A percentile compares a stretch with the other conserved stretches of the same genome.
Evolutionary conservation across 2,329 filamentous ascomycete genomes (phyloP).

Genomic region (Paecilomyces fulvus): DNA sequence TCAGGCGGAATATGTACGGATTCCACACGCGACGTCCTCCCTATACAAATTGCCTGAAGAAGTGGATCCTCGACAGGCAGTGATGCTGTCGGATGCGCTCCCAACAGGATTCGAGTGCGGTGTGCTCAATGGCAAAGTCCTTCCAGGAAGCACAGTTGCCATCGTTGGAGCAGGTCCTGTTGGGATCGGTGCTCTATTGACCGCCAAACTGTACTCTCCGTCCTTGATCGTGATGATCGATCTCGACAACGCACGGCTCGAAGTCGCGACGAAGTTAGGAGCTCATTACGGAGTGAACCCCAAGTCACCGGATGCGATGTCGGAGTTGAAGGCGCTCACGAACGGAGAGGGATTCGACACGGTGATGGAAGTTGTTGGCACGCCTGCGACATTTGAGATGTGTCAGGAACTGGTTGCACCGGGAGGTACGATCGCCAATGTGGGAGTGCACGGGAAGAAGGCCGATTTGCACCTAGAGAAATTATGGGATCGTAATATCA

Average conservation of each 20-base stretch:
- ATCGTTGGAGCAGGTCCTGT: constrained; percentile 51
- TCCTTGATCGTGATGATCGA: constrained; percentile 46
- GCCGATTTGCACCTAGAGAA: constrained; percentile 46
- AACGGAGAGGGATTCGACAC: constrained; percentile 48
- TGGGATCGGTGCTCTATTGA: constrained; percentile 48
- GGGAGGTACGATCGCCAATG: constrained; percentile 48
- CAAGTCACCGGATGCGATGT: constrained; percentile 24
- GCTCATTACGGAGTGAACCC: constrained; percentile 40
- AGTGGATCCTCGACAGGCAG: constrained; percentile 32
- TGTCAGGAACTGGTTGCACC: constrained; percentile 47
- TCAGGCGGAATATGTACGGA: constrained; percentile 48
- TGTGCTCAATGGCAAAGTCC: constrained; percentile 43
- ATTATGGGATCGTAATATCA: constrained; percentile 48
- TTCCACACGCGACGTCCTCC: constrained; percentile 41
- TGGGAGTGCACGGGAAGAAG: constrained; percentile 50
- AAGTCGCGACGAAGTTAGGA: constrained; percentile 41
- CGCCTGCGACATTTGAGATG: constrained; percentile 45
- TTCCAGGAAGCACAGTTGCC: constrained; percentile 45
- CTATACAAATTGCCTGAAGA: constrained; percentile 36
- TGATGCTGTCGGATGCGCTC: constrained; percentile 49
- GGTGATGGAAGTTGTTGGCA: constrained; percentile 51
- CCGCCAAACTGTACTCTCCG: constrained; percentile 48
- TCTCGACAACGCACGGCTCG: constrained; percentile 40
- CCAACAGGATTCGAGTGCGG: constrained; percentile 51
- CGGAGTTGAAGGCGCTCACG: constrained; percentile 37